Base-by-base conservation (phyloP, 1,284 basidiomycete genomes). In the Malassezia furfur region DNA sequence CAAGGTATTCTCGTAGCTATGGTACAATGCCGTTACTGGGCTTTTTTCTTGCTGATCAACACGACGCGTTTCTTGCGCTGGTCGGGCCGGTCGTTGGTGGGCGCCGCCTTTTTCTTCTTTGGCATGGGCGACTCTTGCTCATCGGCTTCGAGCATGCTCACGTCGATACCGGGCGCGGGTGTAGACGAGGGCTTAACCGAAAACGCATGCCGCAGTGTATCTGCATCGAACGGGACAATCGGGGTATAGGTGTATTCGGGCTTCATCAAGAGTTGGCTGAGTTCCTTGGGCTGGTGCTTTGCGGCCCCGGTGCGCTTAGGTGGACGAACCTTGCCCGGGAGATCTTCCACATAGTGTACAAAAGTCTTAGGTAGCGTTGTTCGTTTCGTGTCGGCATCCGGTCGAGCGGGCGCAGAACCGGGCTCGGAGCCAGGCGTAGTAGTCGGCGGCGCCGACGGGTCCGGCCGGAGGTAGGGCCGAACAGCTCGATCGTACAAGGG, bases 1-100 rank as follows among this genome's bases (percentile, higher is more conserved):
- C 44, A 91, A 89, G 77, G 87, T 96, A 32, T 96, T 96, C 76
- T 82, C 85, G 60, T 94, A 52, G 49, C n/a, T 45, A 45, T 9
- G 35, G 22, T 40, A 32, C 22, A 50, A 10, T 11, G 17, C 17
- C n/a, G 7, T n/a, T 19, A 41, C 19, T 15, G 11, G 25, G 49
- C 40, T 31, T 57, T 57, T 38, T 57, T 57, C 34, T 51, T 52
- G 12, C 32, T 43, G 55, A 57, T 52, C 12, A 57, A 45, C 21
- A 57, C 55, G 3, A 57, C 55, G 11, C 55, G 55, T 36, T 57
- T 57, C 45, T 52, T 52, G 28, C 50, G 50, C 12, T 49, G 49
- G 17, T 52, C 55, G 9, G 54, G 41, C 28, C 39, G 44, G 12
- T 57, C 55, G 35, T 25, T 21, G 14, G 12, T 34, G 12, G 12